phyloP scores from a whole-genome alignment of 805 yeast species.

The Kodamaea laetipori region DNA sequence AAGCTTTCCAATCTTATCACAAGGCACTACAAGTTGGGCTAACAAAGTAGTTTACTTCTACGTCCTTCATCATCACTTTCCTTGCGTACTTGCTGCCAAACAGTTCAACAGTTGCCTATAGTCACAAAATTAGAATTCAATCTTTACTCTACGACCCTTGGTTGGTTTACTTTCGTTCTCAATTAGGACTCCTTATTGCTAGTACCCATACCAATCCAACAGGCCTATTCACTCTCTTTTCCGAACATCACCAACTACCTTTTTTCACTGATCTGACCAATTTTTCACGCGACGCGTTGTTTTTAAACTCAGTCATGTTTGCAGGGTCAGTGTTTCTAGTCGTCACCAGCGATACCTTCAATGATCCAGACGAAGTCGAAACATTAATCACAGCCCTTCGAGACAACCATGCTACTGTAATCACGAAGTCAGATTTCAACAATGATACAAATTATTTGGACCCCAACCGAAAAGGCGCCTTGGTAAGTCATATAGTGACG shows the following conservation, averaged over 20 bases:
- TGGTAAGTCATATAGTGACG: slow-evolving; percentile 54
- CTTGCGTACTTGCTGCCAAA: too few species aligned
- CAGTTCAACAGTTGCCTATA: too few species aligned
- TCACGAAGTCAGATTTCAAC: slow-evolving; percentile 22
- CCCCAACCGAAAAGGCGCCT: slow-evolving; percentile 1
- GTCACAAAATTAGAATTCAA: too few species aligned
- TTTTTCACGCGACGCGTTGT: slow-evolving; percentile 10
- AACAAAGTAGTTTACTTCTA: too few species aligned
- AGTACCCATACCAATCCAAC: too few species aligned
- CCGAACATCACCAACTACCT: background rate
- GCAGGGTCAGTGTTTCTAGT: slow-evolving; percentile 23
- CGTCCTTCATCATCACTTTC: too few species aligned
- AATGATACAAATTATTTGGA: slow-evolving; percentile 22
- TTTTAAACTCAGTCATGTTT: slow-evolving; percentile 20
- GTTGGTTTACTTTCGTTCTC: too few species aligned
- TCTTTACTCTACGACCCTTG: too few species aligned
- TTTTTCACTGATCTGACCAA: slow-evolving; percentile 1
- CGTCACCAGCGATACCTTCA: slow-evolving; percentile 20
- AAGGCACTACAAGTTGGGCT: too few species aligned
- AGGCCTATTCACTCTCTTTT: too few species aligned
- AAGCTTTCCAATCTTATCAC: too few species aligned
- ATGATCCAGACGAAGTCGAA: slow-evolving; percentile 17
- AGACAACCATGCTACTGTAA: slow-evolving; percentile 24
- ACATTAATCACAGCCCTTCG: slow-evolving; percentile 19
- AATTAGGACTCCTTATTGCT: too few species aligned